Evolutionary conservation across 2,329 filamentous ascomycete species (phyloP), one percentile per base, ranked within the genome.

Genomic region (Botrytis squamosa): DNA sequence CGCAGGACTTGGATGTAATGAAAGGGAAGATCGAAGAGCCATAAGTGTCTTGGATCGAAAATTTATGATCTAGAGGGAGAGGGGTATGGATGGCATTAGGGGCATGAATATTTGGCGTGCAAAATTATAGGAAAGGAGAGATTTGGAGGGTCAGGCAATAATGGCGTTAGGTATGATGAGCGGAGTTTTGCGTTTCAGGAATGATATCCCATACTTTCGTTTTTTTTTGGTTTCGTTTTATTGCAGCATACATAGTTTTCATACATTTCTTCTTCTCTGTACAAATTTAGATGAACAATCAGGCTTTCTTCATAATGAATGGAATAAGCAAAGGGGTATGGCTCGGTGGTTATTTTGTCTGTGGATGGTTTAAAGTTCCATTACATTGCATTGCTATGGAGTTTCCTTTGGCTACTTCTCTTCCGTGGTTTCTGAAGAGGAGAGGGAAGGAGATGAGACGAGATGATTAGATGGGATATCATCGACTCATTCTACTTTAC

Each of bases 11-110:
- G 49, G 49, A 25, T 52, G 57, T 25, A 46, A 88, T 88, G 29
- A 72, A 77, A 60, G 89, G 29, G 91, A 93, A 80, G 91, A 93
- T 77, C 87, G 86, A 75, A 85, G 90, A 76, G 90, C 90, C 2
- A 81, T 93, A 64, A 86, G 89, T 76, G 89, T 92, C 80, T 83
- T 93, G 68, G 89, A 93, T 81, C 84, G 86, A 76, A 88, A 88
- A 77, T 88, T 88, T 77, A 84, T 81, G 74, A 66, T 65, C 6
- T 66, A 66, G 18, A 44, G 12, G n/a, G 33, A 22, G 18, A 57
- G 22, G 42, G 44, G 9, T 42, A 40, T 52, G 49, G 25, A n/a
- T 55, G 55, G 36, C 20, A 49, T 72, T 8, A 29, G 52, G 44
- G 62, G 29, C 44, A 42, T 36, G 70, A 52, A n/a, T 7, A n/a